phyloP scores from a whole-genome alignment of 2,329 filamentous ascomycete species.

The Colletotrichum lini region DNA sequence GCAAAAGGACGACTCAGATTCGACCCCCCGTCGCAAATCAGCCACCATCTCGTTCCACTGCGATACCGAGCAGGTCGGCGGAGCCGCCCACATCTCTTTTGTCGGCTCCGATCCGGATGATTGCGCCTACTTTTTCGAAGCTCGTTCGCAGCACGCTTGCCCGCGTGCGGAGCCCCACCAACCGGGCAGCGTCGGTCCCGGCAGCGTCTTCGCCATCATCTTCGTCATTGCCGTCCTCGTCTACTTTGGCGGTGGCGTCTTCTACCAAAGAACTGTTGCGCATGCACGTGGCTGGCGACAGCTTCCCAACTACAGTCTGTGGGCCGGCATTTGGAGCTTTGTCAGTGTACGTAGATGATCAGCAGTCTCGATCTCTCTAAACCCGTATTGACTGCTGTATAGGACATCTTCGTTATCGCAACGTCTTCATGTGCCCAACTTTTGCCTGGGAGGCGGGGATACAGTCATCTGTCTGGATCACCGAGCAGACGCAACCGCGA shows the following conservation, averaged over 20 bases:
- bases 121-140: conserved; percentile 96
- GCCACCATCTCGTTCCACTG: conserved; percentile 94
- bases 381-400: conserved; percentile 43
- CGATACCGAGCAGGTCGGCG: conserved; percentile 82
- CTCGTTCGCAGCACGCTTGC: conserved; percentile 88
- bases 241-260: conserved; percentile 92
- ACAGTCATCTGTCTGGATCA: conserved; percentile 73
- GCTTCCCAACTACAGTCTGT: conserved; percentile 92
- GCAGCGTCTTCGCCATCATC: conserved; percentile 91
- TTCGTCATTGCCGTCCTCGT: conserved; percentile 82
- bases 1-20: conserved; percentile 53
- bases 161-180: conserved; percentile 77
- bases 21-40: conserved; percentile 73
- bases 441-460: conserved; percentile 76
- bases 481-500: conserved; percentile 72
- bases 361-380: conserved; percentile 41
- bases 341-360: conserved; percentile 72
- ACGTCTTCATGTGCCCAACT: conserved; percentile 79
- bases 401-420: conserved; percentile 78
- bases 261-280: conserved; percentile 95
- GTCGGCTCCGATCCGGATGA: conserved; percentile 87
- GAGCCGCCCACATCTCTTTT: conserved; percentile 82
- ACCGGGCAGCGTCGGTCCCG: conserved; percentile 78
- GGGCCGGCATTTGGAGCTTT: conserved; percentile 89
- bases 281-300: conserved; percentile 97